These are phyloP conservation scores for Trypanosomatidae sp. DNA, from an alignment of 208 protist genomes.

Conservation along the genomic window DNA sequence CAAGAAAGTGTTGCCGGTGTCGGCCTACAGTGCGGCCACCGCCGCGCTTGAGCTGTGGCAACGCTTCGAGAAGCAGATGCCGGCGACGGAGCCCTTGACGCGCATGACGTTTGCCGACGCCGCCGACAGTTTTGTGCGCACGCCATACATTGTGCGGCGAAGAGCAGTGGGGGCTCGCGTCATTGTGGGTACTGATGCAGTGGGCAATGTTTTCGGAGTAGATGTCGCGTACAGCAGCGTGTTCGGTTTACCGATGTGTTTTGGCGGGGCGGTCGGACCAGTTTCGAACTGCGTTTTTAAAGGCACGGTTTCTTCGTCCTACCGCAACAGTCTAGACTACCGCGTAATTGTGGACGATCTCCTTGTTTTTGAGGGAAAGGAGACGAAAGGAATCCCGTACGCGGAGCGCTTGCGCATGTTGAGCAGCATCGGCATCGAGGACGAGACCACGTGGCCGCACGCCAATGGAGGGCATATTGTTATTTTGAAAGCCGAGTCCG, in stretches of 20 bases:
- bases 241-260: slow-evolving; percentile 66
- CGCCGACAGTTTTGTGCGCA: slow-evolving; percentile 59
- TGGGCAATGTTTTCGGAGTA: slow-evolving; percentile 64
- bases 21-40: slow-evolving; percentile 28
- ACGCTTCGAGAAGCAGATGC: slow-evolving; percentile 23
- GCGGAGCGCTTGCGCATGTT: slow-evolving; percentile 57
- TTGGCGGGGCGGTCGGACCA: slow-evolving; percentile 29
- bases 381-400: slow-evolving; percentile 55
- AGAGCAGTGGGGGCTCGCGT: slow-evolving; percentile 41
- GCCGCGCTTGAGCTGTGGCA: slow-evolving; percentile 37
- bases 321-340: slow-evolving; percentile 51
- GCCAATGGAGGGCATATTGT: slow-evolving; percentile 46
- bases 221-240: slow-evolving; percentile 51
- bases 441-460: slow-evolving; percentile 72
- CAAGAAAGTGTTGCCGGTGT: slow-evolving; percentile 28
- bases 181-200: slow-evolving; percentile 48
- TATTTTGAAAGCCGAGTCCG: slow-evolving; percentile 57
- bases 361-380: slow-evolving; percentile 56
- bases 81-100: slow-evolving; percentile 44
- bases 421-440: slow-evolving; percentile 56
- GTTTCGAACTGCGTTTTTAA: slow-evolving; percentile 60
- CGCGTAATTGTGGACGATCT: slow-evolving; percentile 81
- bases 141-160: slow-evolving; percentile 48
- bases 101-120: slow-evolving; percentile 59
- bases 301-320: slow-evolving; percentile 60